Evolutionary conservation across 352 stramenopile species (phyloP).

Genomic region (Phytophthora cryptogea): DNA sequence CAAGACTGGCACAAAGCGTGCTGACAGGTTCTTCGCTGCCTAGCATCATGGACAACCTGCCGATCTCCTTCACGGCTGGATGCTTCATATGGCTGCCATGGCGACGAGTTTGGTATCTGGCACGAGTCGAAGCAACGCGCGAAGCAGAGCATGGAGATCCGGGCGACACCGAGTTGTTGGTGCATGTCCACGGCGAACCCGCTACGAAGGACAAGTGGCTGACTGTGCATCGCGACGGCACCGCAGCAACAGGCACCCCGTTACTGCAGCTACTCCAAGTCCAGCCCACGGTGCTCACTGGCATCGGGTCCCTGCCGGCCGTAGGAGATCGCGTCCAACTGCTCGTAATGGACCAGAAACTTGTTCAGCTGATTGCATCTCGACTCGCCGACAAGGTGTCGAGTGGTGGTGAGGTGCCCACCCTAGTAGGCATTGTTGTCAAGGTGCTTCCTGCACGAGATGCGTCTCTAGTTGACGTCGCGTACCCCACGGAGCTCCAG

Average conservation of each 20-base stretch:
- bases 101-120: slow-evolving; percentile 54
- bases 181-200: slow-evolving; percentile 54
- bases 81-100: slow-evolving; percentile 49
- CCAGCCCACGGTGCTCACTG: slow-evolving; percentile 24
- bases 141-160: slow-evolving; percentile 2
- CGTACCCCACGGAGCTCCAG: slow-evolving; percentile 32
- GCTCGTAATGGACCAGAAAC: slow-evolving; percentile 15
- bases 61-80: slow-evolving; percentile 10
- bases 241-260: slow-evolving; percentile 2
- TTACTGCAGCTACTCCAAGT: slow-evolving; percentile 38
- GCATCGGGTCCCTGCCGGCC: slow-evolving; percentile 45
- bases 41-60: slow-evolving; percentile 7
- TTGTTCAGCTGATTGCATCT: slow-evolving; percentile 16
- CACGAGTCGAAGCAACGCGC: slow-evolving; percentile 34
- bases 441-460: slow-evolving; percentile 51
- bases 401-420: slow-evolving; percentile 7
- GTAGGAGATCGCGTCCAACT: slow-evolving; percentile 42
- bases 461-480: slow-evolving; percentile 51
- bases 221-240: slow-evolving; percentile 17
- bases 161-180: slow-evolving; percentile 23
- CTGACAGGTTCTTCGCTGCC: neutral
- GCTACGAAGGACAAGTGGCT: slow-evolving; percentile 57
- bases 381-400: slow-evolving; percentile 2
- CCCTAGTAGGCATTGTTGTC: slow-evolving; percentile 41
- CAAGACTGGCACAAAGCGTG: neutral